These are phyloP conservation scores for Alternaria burnsii DNA, from an alignment of 2,329 filamentous ascomycete species.

Conservation along the genomic window DNA sequence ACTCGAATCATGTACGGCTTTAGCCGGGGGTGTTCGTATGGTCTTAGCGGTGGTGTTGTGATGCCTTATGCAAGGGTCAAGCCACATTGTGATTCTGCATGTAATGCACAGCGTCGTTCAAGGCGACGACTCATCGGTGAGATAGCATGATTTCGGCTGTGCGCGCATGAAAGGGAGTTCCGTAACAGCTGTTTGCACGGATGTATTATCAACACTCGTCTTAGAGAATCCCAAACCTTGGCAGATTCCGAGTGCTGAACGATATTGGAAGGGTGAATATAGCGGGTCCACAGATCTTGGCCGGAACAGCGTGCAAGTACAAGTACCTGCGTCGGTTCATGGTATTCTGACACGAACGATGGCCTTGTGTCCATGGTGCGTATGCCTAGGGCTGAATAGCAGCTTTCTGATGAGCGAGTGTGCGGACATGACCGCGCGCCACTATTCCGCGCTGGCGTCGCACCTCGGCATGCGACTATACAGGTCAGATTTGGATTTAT, in stretches of 20 bases:
- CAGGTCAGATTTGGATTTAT: background rate
- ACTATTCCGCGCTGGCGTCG: background rate
- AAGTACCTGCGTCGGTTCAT: background rate
- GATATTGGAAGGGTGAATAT: background rate
- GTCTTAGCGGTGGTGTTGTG: background rate
- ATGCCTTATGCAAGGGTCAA: constrained; percentile 15
- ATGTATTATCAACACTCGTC: background rate
- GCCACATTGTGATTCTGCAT: background rate
- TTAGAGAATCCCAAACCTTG: background rate
- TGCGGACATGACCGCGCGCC: constrained; percentile 2
- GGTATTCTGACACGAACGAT: background rate
- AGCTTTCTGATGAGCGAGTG: background rate
- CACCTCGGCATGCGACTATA: background rate
- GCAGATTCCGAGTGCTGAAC: background rate
- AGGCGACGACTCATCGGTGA: background rate
- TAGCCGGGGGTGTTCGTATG: background rate
- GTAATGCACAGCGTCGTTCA: background rate
- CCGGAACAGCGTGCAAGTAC: background rate
- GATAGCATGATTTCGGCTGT: background rate
- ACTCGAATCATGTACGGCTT: background rate
- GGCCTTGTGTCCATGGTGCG: background rate
- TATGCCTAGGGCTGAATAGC: background rate
- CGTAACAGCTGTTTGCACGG: background rate
- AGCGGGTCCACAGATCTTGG: background rate
- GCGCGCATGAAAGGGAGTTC: background rate